phyloP scores from a whole-genome alignment of 23 red algal genomes.

The Cyanidioschyzon merolae region DNA sequence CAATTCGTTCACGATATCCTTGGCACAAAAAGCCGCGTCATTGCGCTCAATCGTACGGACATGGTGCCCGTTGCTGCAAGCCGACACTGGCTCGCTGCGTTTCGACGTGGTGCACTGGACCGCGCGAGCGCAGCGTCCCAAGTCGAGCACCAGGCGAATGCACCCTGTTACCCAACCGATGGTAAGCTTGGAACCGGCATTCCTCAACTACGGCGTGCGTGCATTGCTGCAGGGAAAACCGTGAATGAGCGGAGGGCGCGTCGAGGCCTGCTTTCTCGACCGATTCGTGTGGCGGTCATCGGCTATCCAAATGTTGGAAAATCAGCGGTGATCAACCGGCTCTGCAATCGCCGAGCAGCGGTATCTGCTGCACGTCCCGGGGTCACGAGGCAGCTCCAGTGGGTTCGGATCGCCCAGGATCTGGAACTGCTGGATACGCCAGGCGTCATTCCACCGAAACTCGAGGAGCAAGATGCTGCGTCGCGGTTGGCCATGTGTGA shows the following conservation, averaged over 20 bases:
- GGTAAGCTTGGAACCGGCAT: constrained; percentile 61
- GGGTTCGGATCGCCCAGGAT: constrained; percentile 66
- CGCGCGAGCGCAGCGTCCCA: not conserved
- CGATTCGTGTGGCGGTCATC: constrained; percentile 62
- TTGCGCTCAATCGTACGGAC: constrained; percentile 88
- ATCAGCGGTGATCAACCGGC: constrained; percentile 87
- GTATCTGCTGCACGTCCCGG: constrained; percentile 82
- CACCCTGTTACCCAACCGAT: constrained; percentile 20
- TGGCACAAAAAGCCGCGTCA: constrained; percentile 43
- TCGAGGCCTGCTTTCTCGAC: constrained; percentile 58
- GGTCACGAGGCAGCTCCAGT: constrained; percentile 77
- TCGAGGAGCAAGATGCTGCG: constrained; percentile 58
- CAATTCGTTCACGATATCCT: constrained; percentile 47
- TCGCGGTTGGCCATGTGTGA: constrained; percentile 70
- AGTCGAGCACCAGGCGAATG: not conserved
- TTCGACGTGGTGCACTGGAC: not conserved
- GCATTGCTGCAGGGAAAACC: constrained; percentile 31
- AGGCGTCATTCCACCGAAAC: constrained; percentile 82
- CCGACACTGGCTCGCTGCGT: constrained; percentile 31
- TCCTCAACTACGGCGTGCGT: constrained; percentile 36
- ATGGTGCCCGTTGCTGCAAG: constrained; percentile 45
- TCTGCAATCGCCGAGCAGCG: constrained; percentile 52
- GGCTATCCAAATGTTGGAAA: constrained; percentile 99
- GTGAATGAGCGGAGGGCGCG: constrained; percentile 67
- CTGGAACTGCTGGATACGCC: constrained; percentile 93